phyloP scores from a whole-genome alignment of 1,284 basidiomycete species.

The Cryptococcus sp. region DNA sequence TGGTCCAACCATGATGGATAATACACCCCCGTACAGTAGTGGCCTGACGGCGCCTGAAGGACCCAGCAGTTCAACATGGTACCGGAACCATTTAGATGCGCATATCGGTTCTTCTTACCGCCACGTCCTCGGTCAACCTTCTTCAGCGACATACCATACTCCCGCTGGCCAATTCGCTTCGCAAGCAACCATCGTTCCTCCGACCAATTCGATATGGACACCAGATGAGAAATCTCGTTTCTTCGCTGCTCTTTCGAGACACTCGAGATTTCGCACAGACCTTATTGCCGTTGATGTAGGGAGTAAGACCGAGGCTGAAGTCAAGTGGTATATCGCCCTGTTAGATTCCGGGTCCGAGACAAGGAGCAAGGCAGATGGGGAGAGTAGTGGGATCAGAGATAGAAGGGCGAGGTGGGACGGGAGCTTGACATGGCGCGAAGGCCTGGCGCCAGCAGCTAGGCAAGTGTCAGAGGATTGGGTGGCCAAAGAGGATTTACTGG shows the following conservation, averaged over 20 bases:
- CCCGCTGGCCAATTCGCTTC: not conserved
- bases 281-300: conserved; percentile 64
- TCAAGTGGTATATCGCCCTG: conserved; percentile 62
- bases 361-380: conserved; percentile 18
- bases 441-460: conserved; percentile 38
- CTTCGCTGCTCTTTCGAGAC: conserved; percentile 64
- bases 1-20: too few species aligned
- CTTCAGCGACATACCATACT: not conserved
- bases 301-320: conserved; percentile 64
- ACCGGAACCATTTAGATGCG: conserved; percentile 15
- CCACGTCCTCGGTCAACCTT: conserved; percentile 6
- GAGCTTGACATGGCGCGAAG: conserved; percentile 18
- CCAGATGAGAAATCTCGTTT: conserved; percentile 66
- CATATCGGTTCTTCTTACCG: conserved; percentile 12
- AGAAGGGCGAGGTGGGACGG: conserved; percentile 7
- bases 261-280: conserved; percentile 71
- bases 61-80: conserved; percentile 10
- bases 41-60: too few species aligned
- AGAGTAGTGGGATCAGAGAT: conserved; percentile 38
- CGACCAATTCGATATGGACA: conserved; percentile 64
- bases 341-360: conserved; percentile 48
- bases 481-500: conserved; percentile 62
- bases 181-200: conserved; percentile 13
- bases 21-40: too few species aligned
- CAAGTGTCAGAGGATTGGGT: conserved; percentile 67